Conservation (phyloP, 352 stramenopile species). For the Phytophthora palmivora region DNA sequence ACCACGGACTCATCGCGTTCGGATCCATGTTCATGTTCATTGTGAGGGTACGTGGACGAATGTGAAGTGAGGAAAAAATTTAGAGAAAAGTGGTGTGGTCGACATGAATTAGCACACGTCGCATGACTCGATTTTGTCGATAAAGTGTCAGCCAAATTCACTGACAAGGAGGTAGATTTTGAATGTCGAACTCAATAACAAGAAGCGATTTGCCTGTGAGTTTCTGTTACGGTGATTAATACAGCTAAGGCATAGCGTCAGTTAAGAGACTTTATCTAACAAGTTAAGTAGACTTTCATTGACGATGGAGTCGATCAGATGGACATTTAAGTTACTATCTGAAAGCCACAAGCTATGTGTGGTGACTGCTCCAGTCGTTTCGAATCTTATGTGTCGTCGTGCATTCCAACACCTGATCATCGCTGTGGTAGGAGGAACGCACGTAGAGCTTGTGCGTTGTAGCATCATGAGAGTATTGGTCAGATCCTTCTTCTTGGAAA, state of each 20-base stretch:
- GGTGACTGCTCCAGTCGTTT: conserved; percentile 5
- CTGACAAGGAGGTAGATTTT: too few species aligned
- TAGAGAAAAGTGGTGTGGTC: background rate
- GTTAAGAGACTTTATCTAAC: too few species aligned
- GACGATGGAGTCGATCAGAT: too few species aligned
- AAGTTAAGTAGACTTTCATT: too few species aligned
- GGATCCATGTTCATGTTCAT: conserved; percentile 89
- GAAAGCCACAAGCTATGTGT: too few species aligned
- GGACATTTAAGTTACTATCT: too few species aligned
- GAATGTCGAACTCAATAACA: too few species aligned
- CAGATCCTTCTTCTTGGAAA: background rate
- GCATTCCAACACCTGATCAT: background rate
- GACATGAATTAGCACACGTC: conserved; percentile 13
- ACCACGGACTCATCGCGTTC: conserved; percentile 72
- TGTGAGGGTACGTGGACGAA: conserved; percentile 23
- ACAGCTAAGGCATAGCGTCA: too few species aligned
- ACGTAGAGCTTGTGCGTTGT: conserved; percentile 13
- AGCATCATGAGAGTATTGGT: background rate
- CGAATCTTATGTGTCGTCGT: background rate
- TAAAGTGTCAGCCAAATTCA: too few species aligned
- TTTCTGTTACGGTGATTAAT: too few species aligned
- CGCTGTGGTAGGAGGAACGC: conserved; percentile 24
- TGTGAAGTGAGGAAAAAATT: conserved; percentile 1
- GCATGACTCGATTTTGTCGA: too few species aligned
- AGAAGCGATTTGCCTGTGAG: too few species aligned